Base-by-base conservation (phyloP, 768 basidiomycete species). In the Boletus sp. region DNA sequence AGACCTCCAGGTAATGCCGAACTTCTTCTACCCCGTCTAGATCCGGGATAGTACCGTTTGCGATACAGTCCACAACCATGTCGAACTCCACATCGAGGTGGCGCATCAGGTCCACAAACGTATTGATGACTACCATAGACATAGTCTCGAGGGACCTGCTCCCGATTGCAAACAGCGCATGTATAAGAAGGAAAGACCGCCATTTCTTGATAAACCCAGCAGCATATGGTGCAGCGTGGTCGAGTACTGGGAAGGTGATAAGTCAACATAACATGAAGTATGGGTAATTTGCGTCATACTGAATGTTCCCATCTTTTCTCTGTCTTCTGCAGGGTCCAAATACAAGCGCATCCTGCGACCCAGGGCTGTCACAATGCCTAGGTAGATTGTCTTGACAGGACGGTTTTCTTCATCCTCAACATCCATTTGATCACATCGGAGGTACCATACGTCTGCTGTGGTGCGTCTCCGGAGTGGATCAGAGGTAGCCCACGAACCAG, bases 241-340 rank as follows among this genome's bases (percentile, higher is more conserved):
- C 42, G 9, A 4, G 10, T 24, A 44, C 42, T 44, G 12, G 42
- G 9, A 44, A 44, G 4, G 24, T 28, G 17, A 10, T 12, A 14
- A 12, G 42, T 12, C 14, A 20, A 8, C n/a, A 40, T 12, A 30
- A 20, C 17, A 14, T 10, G 9, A 8, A 28, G 14, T 28, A 7
- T 20, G 30, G 24, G 3, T 5, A 14, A 6, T 14, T 2, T n/a
- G 18, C 17, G 29, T 41, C 53, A 10, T 57, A 62, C 61, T 5
- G 20, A 50, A 60, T 11, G 53, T 57, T 7, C 24, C 50, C 61
- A 60, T 57, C 39, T 9, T 63, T 47, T 57, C 59, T 30, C n/a
- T 35, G 3, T 61, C 56, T 1, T n/a, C 41, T 18, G 44, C 55
- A 11, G 55, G 52, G 29, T 51, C 45, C 18, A 62, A 15, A 36